phyloP scores from a whole-genome alignment of 2,329 filamentous ascomycete genomes.

The Chaetomium sp. region DNA sequence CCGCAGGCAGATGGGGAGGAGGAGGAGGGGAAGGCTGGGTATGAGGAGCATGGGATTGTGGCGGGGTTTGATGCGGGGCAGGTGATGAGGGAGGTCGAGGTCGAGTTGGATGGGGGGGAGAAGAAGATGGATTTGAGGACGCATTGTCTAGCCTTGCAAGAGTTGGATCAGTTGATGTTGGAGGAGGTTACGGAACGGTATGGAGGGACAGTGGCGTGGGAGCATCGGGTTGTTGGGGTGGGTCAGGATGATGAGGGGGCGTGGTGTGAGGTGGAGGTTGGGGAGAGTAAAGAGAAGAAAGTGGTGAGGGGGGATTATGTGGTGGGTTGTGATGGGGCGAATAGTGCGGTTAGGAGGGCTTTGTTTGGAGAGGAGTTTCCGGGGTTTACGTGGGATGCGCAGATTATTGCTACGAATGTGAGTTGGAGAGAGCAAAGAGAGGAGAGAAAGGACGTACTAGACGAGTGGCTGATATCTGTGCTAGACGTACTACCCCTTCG shows the following conservation, averaged over 20 bases:
- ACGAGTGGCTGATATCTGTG: neutral
- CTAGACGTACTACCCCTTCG: slow-evolving; percentile 57
- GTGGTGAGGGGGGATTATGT: slow-evolving; percentile 45
- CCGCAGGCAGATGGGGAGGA: slow-evolving; percentile 10
- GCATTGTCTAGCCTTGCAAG: slow-evolving; percentile 36
- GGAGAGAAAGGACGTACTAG: neutral
- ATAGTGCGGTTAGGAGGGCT: slow-evolving; percentile 40
- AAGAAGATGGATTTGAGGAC: slow-evolving; percentile 33
- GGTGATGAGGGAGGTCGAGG: slow-evolving; percentile 29
- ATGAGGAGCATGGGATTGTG: slow-evolving; percentile 30
- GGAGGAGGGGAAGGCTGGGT: neutral
- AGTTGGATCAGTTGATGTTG: slow-evolving; percentile 38
- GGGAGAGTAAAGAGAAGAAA: slow-evolving; percentile 26
- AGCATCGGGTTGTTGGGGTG: slow-evolving; percentile 39
- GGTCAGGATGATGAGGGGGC: slow-evolving; percentile 40
- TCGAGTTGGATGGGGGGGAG: slow-evolving; percentile 26
- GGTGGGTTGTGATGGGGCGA: slow-evolving; percentile 50
- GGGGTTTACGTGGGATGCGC: slow-evolving; percentile 52
- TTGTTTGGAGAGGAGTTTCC: slow-evolving; percentile 52
- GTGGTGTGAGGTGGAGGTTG: slow-evolving; percentile 38
- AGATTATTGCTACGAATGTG: slow-evolving; percentile 58
- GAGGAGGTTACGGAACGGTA: slow-evolving; percentile 31
- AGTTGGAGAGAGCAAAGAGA: slow-evolving; percentile 16
- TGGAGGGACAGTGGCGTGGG: slow-evolving; percentile 36
- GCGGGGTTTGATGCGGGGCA: slow-evolving; percentile 31